Base-by-base conservation (phyloP, 192 early-diverging fungal species). In the Helicostylum pulchrum region DNA sequence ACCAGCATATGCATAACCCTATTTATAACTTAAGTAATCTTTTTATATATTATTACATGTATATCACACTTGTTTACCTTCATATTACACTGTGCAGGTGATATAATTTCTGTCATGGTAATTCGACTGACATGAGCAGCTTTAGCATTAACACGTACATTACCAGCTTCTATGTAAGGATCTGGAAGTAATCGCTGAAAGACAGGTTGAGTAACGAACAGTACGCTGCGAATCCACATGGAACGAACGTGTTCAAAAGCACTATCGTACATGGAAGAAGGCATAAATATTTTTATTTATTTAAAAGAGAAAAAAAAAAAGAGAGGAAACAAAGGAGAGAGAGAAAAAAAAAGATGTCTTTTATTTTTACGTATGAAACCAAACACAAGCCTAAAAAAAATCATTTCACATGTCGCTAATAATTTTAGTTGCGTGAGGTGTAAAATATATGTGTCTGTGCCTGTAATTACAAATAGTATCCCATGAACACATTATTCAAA, bases 71-170 rank as follows among this genome's bases (percentile, higher is more conserved):
- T 26, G 26, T 26, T 44, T 57, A 74, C 73, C 55, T 64, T 74
- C 47, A 77, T 72, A 64, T 83, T 82, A n/a, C 71, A 73, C 21
- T 85, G 80, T 0, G 66, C 69, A 0, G 80, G 79, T 14, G 76
- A 61, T 30, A 83, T 73, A 10, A 85, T 68, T 47, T 85, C 79
- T 7, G 83, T 85, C 79, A 83, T 83, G 15, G 83, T 85, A n/a
- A 85, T 69, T 64, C 80, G 77, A 26, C 62, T 47, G 14, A 59
- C 55, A 46, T 66, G 49, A 7, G 55, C 55, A n/a, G 67, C 57
- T 57, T 69, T 74, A 21, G 51, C 57, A 15, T 57, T n/a, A 0
- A 66, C 63, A 46, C 67, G 39, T 11, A 55, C 34, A 43, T 74
- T 63, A 15, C 66, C 67, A 4, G 67, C 64, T 46, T 65, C 56